These are phyloP conservation scores for Sphagnum tenellum DNA, from an alignment of 225 moss, liverwort and hornwort genomes.

Conservation along the genomic window DNA sequence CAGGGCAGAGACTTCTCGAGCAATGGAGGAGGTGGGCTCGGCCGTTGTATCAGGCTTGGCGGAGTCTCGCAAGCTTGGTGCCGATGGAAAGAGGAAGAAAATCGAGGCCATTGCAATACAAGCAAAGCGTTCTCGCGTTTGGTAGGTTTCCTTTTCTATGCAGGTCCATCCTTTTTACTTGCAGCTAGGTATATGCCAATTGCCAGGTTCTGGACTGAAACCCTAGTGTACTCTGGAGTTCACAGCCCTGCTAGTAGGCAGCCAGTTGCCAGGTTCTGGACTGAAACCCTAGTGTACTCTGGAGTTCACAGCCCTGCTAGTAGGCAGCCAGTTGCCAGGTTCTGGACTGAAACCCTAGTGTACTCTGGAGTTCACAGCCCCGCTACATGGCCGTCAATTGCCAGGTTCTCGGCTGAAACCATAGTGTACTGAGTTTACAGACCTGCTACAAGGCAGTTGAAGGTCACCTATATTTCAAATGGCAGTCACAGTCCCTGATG, in stretches of 20 bases:
- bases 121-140: conserved; percentile 51
- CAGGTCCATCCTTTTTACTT: too few species aligned
- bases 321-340: not conserved
- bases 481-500: too few species aligned
- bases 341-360: not conserved
- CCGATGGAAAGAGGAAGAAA: conserved; percentile 69
- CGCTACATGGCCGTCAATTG: not conserved
- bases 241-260: not conserved
- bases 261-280: not conserved
- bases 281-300: not conserved
- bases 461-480: not conserved
- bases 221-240: not conserved
- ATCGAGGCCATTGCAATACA: conserved; percentile 59
- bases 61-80: conserved; percentile 46
- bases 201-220: too few species aligned
- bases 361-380: not conserved
- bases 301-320: not conserved
- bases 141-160: conserved; percentile 15
- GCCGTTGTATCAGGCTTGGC: conserved; percentile 76
- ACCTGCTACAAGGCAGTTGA: not conserved
- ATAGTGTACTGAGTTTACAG: not conserved
- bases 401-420: not conserved
- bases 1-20: conserved; percentile 46
- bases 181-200: too few species aligned
- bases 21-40: conserved; percentile 57